A percentile compares a stretch with the other conserved stretches of the same genome.
Conservation (phyloP, 257 asterid species). For the Anisodus tanguticus region DNA sequence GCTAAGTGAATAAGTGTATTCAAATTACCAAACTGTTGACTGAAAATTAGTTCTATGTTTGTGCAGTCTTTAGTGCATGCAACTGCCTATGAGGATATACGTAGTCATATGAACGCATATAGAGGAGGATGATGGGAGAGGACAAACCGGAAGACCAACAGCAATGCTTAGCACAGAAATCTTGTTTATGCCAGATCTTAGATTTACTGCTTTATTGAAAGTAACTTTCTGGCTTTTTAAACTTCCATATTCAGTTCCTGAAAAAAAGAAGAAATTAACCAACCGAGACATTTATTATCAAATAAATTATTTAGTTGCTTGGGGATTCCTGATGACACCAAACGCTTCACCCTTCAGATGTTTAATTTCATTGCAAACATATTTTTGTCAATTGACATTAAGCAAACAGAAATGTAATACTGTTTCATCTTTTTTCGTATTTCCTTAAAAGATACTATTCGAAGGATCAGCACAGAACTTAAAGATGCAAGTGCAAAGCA, state of each 20-base stretch:
- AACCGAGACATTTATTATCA: neutral
- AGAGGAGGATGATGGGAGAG: conserved; percentile 27
- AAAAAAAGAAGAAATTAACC: neutral
- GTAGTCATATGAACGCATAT: neutral
- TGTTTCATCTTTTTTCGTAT: neutral
- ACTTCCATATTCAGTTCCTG: conserved; percentile 42
- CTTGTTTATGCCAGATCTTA: conserved; percentile 39
- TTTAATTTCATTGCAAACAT: neutral
- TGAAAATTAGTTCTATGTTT: neutral
- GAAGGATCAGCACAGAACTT: neutral
- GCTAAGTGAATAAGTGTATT: conserved; percentile 7
- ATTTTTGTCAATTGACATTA: too few species aligned
- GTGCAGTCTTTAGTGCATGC: neutral
- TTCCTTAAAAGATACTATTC: neutral
- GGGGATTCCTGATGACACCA: neutral
- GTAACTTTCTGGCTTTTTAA: conserved; percentile 37
- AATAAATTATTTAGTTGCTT: neutral
- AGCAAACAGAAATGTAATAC: neutral
- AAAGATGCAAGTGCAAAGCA: neutral
- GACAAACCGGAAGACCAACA: conserved; percentile 44
- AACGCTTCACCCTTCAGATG: neutral
- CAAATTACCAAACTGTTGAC: neutral
- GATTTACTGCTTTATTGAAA: conserved; percentile 32
- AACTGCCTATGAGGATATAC: neutral
- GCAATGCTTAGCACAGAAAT: conserved; percentile 42